Base-by-base conservation (phyloP, 768 basidiomycete genomes). In the Chalciporus chontae region DNA sequence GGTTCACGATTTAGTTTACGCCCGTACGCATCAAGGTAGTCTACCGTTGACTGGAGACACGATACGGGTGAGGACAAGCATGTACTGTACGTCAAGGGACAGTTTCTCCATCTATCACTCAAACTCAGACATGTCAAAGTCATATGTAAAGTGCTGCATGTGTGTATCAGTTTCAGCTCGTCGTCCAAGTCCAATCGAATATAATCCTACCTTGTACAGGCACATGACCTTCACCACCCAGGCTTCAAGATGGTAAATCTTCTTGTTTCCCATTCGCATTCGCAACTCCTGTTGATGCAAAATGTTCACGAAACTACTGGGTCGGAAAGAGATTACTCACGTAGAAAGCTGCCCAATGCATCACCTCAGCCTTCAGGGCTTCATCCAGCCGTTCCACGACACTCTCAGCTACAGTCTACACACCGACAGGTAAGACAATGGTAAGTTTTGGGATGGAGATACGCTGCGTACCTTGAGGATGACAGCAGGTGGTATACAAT, bases 321-420 rank as follows among this genome's bases (percentile, higher is more conserved):
- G 10, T 26, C 18, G 31, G 15, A 44, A 48, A 40, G 31, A 45
- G 15, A 29, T 21, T 17, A 71, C 89, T 53, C 62, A 93, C 93
- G 67, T 97, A 97, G 64, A 95, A 87, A 19, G 96, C 93, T 4
- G 95, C 92, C 94, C 94, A 98, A 64, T 96, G 93, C 77, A 97
- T 90, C 58, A 98, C 84, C 59, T 97, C 93, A 0, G 87, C 82
- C 70, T 94, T 96, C 50, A 99, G 65, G 44, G 76, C 77, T 65
- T 97, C 94, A 66, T 98, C 94, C 4, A 95, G 89, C 52, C 82
- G 80, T 40, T 92, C 87, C 21, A 93, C 84, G 14, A 98, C 79
- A 8, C 84, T 80, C 50, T 92, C 90, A 14, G 94, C 89, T 34
- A 98, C 81, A 3, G 95, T 99, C 95, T 96, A n/a, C 15, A 29